A percentile compares a stretch with the other conserved stretches of the same genome.
phyloP scores from a whole-genome alignment of 345 rosid genomes.

The Carallia brachiata region DNA sequence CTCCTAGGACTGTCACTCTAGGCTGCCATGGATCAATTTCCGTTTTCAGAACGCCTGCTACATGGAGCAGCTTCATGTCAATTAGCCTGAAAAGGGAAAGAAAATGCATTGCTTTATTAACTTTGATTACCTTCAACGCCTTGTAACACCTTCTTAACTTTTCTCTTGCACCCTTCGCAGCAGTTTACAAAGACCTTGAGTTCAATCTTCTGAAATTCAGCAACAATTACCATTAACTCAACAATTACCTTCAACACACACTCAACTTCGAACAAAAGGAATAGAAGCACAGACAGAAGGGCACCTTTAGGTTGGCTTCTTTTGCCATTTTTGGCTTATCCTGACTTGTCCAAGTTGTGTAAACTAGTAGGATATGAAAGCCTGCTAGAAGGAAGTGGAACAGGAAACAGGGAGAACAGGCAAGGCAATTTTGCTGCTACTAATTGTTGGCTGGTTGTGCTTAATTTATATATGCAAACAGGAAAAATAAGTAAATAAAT shows the following conservation, averaged over 20 bases:
- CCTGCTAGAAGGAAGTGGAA: neutral
- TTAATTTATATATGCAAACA: constrained; percentile 34
- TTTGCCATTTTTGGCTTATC: constrained; percentile 37
- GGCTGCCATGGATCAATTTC: constrained; percentile 49
- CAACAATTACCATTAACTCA: neutral
- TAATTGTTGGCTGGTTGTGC: constrained; percentile 9
- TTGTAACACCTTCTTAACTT: constrained; percentile 50
- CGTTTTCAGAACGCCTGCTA: constrained; percentile 48
- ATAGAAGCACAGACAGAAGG: neutral
- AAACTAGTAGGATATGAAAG: neutral
- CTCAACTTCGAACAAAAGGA: neutral
- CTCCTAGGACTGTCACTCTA: constrained; percentile 44
- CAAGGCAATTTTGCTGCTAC: neutral
- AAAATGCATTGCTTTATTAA: neutral
- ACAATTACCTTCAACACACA: neutral
- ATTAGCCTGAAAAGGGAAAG: neutral
- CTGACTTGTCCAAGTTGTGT: neutral
- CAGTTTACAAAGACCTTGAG: constrained; percentile 53
- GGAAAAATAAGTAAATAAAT: too few relatives aligned
- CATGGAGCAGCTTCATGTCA: neutral
- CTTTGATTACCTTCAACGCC: constrained; percentile 44
- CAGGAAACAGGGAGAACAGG: neutral
- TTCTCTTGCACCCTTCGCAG: constrained; percentile 70
- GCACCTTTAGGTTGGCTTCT: constrained; percentile 47
- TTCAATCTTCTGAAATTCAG: constrained; percentile 47